Evolutionary conservation across 2,329 filamentous ascomycete species (phyloP), one percentile per base, ranked within the genome.

Genomic region (Talaromyces verruculosus): DNA sequence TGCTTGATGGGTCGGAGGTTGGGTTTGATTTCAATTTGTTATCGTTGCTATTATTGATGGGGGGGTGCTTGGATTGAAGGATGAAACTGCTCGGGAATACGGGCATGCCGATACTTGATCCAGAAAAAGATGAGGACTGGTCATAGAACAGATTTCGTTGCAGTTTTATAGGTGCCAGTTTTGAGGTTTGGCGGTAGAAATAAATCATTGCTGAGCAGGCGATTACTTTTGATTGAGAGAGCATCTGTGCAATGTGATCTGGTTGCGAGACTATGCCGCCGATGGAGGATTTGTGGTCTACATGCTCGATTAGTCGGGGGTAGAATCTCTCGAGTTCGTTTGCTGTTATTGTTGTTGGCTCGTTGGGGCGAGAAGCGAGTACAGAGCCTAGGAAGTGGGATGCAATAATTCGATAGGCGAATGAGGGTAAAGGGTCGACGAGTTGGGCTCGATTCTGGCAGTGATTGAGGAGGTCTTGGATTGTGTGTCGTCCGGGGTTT

Each of bases 401-500:
- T 1, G 91, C 90, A 43, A 91, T 87, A 63, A 96, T 89, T 15
- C 91, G 88, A 75, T 94, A 94, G 1, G 91, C 84, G 74, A 91
- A 93, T 0, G 92, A 94, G 0, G 91, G 93, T 75, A 92, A 93
- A 3, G 13, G 22, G 28, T 33, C 17, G 35, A 84, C 80, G 35
- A 84, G 82, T n/a, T 88, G 84, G 47, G 88, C 85, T 11, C 85
- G 85, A 1, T 84, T 83, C 70, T 92, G 91, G 43, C 89, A 84
- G 68, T 84, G 77, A 59, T 91, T 86, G 66, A 92, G 64, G 10
- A 77, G 67, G 28, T 75, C 70, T 11, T 69, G 51, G 13, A 94
- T 81, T 22, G 84, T 87, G 68, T 84, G 81, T 53, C 7, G 49
- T 6, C 85, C 83, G 1, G 80, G 61, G 75, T 2, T 86, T 84